Evolutionary conservation across 768 basidiomycete genomes (phyloP).

Genomic region (Rhodotorula diobovata): DNA sequence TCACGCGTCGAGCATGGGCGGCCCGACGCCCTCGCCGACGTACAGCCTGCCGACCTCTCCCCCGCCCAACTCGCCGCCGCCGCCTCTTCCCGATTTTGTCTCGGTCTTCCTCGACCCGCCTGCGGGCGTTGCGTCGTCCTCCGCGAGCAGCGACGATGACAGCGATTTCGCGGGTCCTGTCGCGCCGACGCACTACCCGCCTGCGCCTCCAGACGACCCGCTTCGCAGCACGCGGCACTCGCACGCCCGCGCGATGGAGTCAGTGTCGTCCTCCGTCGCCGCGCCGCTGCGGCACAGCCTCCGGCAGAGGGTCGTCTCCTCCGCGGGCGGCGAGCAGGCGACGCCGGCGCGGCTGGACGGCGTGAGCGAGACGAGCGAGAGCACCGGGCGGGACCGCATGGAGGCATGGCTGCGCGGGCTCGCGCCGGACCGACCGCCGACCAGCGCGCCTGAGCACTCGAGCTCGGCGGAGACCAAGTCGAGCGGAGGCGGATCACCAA

Average conservation of each 20-base stretch:
- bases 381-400: not conserved
- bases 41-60: not conserved
- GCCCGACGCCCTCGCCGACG: not conserved
- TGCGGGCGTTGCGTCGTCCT: not conserved
- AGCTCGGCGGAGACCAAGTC: not conserved
- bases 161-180: not conserved
- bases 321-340: not conserved
- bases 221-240: no score
- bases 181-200: not conserved
- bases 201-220: not conserved
- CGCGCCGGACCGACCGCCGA: not conserved
- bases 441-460: not conserved
- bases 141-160: not conserved
- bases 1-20: no score
- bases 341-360: no score
- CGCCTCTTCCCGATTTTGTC: not conserved
- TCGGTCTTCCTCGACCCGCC: not conserved
- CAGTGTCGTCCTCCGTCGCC: not conserved
- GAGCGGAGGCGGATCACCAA: not conserved
- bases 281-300: not conserved
- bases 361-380: not conserved
- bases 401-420: not conserved
- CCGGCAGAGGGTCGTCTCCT: not conserved
- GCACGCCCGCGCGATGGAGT: not conserved
- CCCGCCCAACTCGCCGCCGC: not conserved